Conservation (phyloP, 176 grass and related monocot species). For the Cymbopogon citratus region DNA sequence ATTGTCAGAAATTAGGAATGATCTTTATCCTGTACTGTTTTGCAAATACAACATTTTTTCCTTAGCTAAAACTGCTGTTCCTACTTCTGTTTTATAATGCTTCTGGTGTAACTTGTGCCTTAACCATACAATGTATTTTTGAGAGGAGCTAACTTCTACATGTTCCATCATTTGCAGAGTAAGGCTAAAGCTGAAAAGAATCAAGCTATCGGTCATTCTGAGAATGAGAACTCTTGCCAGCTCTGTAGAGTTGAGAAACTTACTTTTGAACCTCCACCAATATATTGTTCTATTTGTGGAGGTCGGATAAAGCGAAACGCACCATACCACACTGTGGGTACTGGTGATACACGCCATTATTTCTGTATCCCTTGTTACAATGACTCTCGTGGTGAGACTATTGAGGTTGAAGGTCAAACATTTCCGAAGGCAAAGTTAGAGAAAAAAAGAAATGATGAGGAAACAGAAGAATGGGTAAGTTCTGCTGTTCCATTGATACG, state of each 20-base stretch:
- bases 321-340: constrained; percentile 83
- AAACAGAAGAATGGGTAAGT: constrained; percentile 98
- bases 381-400: constrained; percentile 78
- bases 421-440: constrained; percentile 74
- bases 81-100: constrained; percentile 13
- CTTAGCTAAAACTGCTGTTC: constrained; percentile 3
- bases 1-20: neutral
- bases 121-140: constrained; percentile 22
- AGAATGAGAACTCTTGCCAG: constrained; percentile 99
- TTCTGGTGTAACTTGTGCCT: constrained; percentile 21
- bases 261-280: constrained; percentile 93
- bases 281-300: constrained; percentile 97
- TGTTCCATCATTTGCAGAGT: constrained; percentile 58
- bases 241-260: constrained; percentile 98
- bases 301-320: constrained; percentile 94
- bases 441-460: constrained; percentile 97
- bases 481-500: constrained; percentile 24
- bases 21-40: constrained; percentile 17
- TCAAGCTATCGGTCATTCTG: constrained; percentile 69
- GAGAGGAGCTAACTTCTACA: constrained; percentile 13
- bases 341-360: constrained; percentile 80
- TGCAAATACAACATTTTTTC: neutral
- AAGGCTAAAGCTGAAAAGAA: constrained; percentile 99
- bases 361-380: constrained; percentile 95
- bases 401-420: constrained; percentile 68